A percentile compares a stretch with the other conserved stretches of the same genome.
phyloP scores from a whole-genome alignment of 192 early-diverging fungal genomes.

The Dissophora globulifera region DNA sequence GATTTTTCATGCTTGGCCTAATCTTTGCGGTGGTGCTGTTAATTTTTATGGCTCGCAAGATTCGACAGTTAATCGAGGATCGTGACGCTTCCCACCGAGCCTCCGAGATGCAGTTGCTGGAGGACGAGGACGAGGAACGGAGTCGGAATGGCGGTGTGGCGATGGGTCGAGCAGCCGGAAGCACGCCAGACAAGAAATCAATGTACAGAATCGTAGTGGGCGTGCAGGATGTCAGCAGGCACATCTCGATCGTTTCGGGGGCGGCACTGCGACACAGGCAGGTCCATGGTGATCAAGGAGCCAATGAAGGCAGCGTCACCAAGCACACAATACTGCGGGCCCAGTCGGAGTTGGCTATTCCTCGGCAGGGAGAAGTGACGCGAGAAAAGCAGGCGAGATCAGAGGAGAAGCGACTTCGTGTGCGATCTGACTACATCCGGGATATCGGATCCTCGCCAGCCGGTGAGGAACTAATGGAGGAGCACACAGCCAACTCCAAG shows the following conservation, averaged over 20 bases:
- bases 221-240: slow-evolving; percentile 20
- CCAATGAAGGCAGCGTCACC: no score
- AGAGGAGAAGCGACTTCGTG: slow-evolving; percentile 6
- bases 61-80: slow-evolving; percentile 34
- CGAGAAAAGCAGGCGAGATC: not conserved
- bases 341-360: not conserved
- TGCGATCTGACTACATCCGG: slow-evolving; percentile 34
- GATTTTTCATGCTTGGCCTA: slow-evolving; percentile 41
- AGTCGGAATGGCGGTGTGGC: not conserved
- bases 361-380: not conserved
- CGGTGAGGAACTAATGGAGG: not conserved
- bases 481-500: not conserved
- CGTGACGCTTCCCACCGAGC: slow-evolving; percentile 17
- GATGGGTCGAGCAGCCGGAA: slow-evolving; percentile 6
- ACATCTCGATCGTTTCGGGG: slow-evolving; percentile 4
- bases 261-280: slow-evolving; percentile 4
- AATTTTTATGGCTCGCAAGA: slow-evolving; percentile 28
- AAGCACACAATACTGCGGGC: not conserved
- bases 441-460: slow-evolving; percentile 25
- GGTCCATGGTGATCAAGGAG: not conserved
- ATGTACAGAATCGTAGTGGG: slow-evolving; percentile 38
- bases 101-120: slow-evolving; percentile 30
- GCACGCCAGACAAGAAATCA: slow-evolving; percentile 16
- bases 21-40: slow-evolving; percentile 27
- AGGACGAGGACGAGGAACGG: slow-evolving; percentile 37